Base-by-base conservation (phyloP, 139 green algal genomes). In the Axilococcus clingmanii region DNA sequence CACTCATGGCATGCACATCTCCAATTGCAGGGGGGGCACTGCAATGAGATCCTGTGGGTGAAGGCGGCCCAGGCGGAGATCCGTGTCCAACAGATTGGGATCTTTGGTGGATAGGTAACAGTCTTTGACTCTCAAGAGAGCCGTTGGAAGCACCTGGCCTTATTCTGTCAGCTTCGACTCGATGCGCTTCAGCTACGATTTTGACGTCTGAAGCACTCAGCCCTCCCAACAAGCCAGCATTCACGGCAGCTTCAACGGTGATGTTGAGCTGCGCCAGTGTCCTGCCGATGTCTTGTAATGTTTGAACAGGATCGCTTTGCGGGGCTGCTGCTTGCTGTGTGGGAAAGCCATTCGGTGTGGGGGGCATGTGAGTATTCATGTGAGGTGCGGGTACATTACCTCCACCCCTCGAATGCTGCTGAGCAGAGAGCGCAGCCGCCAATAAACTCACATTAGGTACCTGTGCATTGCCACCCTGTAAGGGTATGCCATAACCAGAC, bases 141-240 rank as follows among this genome's bases (percentile, higher is more conserved):
- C 11, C 23, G 23, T n/a, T 24, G 7, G 16, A 31, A 36, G 6
- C 24, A 33, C 19, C 44, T 16, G 25, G 9, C 32, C 14, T 51
- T 51, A 9, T 14, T 19, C 23, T 19, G 19, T 69, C 59, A 48
- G 69, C 52, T 35, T 72, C 59, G 3, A 49, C 12, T n/a, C 51
- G 29, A 47, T 72, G 56, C 19, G 60, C 60, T 46, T 76, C 66
- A 2, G 53, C 47, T 22, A 77, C 48, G 2, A 74, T 59, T 29
- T 55, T 52, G 3, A 77, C 59, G 31, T 77, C 69, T 17, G 66
- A 58, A 3, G 62, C 69, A 7, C 29, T 52, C n/a, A 76, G 40
- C 3, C 69, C 69, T 9, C 69, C 69, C 22, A 77, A 59, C 42
- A 77, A 55, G 31, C 69, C 69, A 19, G 69, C 64, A 24, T 76